Percentiles rank a stretch among this genome's conserved stretches.
phyloP scores from a whole-genome alignment of 2,329 filamentous ascomycete genomes.

The Apiospora sp. region DNA sequence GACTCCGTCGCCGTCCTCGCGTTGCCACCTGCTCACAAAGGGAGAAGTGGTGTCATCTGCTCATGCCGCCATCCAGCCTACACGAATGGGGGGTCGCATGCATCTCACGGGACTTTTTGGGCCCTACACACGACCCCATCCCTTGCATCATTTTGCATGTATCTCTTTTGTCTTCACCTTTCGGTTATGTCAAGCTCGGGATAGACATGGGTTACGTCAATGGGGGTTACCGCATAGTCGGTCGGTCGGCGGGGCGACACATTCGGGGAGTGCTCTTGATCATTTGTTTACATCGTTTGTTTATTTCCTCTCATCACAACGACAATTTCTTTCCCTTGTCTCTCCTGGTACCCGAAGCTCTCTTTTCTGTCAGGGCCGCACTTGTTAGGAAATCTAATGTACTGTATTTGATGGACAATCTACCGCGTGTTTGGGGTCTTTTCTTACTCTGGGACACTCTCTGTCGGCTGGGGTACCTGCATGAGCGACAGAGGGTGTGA shows the following conservation, averaged over 20 bases:
- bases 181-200: constrained; percentile 5
- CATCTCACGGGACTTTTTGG: not conserved
- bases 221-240: not conserved
- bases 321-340: not conserved
- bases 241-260: constrained; percentile 7
- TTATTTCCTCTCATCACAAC: not conserved
- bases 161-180: not conserved
- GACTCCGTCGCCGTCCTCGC: not conserved
- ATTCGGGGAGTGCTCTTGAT: not conserved
- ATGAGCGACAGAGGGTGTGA: not conserved
- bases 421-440: not conserved
- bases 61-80: not conserved
- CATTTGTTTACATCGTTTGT: constrained; percentile 2
- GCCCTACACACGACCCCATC: not conserved
- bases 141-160: constrained; percentile 21
- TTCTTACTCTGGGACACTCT: not conserved
- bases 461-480: constrained; percentile 13
- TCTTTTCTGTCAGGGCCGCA: not conserved
- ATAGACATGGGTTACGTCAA: constrained; percentile 21
- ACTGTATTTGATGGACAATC: constrained; percentile 10
- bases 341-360: not conserved
- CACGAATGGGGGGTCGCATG: not conserved
- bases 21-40: not conserved
- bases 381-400: constrained; percentile 2
- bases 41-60: constrained; percentile 17